Base-by-base conservation (phyloP, 805 yeast genomes). In the Pichia thaimueangensis region DNA sequence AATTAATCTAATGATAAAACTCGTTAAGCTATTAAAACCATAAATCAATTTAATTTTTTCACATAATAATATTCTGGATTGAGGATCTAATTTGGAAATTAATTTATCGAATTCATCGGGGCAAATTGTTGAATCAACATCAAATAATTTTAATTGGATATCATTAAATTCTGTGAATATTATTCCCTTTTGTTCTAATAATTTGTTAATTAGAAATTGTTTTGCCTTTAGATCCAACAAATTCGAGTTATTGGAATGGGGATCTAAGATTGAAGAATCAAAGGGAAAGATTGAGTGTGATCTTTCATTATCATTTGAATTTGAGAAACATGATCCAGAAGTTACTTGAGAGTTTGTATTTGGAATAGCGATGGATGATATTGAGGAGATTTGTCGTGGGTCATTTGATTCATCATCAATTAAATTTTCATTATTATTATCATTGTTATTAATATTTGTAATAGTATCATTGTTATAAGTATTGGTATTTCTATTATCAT, bases 31-130 rank as follows among this genome's bases (percentile, higher is more conserved):
- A 19, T 55, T 43, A 27, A 53, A 47, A 13, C 59, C 59, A 39
- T 56, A 51, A 12, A 58, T 55, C 30, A 58, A 37, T 43, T 57
- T 58, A 20, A 58, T 49, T 36, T 57, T 58, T 43, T 56, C 59
- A 35, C 60, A 56, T 1, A 58, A 42, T 10, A 49, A 11, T 8
- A 58, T 43, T 39, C 48, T 47, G 23, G 42, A 43, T n/a, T 43
- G 35, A n/a, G 45, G 39, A 25, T 50, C 48, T 22, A 57, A 45
- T 27, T 41, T 42, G 2, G 36, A 12, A 10, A 45, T 28, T 13
- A 58, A 23, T 23, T 42, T 35, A 35, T 55, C 55, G 22, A 58
- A 57, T 45, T 58, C 61, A 1, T 10, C 7, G 1, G 56, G 49
- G 13, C 50, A 50, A 11, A 58, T 21, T 2, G 58, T 49, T 20